Percentiles rank a stretch among this genome's conserved stretches.
Evolutionary conservation across 148 eudicot genomes (phyloP).

Genomic region (Cornus suecica): DNA sequence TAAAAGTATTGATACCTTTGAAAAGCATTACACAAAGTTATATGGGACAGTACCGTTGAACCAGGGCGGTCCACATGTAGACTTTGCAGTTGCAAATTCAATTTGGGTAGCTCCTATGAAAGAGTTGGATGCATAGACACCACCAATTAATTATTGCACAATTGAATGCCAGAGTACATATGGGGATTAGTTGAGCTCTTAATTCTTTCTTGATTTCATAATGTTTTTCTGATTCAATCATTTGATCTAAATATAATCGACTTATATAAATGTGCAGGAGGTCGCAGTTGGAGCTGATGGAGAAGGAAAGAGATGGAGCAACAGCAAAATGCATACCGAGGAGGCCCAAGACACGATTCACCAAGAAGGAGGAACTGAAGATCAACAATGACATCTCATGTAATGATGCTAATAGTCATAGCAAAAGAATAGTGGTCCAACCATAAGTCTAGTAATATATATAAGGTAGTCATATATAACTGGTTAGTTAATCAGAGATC

Average conservation of each 20-base stretch:
- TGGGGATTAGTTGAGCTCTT: not conserved
- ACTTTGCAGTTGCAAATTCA: too few species aligned
- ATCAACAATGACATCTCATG: not conserved
- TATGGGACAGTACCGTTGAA: too few species aligned
- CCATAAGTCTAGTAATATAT: not conserved
- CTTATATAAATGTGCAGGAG: constrained; percentile 19
- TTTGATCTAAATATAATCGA: not conserved
- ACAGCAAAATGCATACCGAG: constrained; percentile 37
- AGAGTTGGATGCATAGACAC: too few species aligned
- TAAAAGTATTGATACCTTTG: too few species aligned
- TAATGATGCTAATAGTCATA: not conserved
- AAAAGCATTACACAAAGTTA: too few species aligned
- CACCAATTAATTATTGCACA: too few species aligned
- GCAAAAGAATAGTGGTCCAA: not conserved
- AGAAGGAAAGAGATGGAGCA: constrained; percentile 25
- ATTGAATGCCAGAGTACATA: too few species aligned
- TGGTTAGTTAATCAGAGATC: not conserved
- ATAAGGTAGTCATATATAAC: too few species aligned
- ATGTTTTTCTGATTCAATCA: not conserved
- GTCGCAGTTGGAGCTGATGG: constrained; percentile 24
- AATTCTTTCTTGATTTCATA: too few species aligned
- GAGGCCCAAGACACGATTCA: constrained; percentile 18
- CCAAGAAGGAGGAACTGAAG: not conserved
- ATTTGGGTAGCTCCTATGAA: not conserved
- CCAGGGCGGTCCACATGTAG: too few species aligned